Evolutionary conservation across 768 basidiomycete genomes (phyloP), one percentile per base, ranked within the genome.

Genomic region (Cyathus striatus): DNA sequence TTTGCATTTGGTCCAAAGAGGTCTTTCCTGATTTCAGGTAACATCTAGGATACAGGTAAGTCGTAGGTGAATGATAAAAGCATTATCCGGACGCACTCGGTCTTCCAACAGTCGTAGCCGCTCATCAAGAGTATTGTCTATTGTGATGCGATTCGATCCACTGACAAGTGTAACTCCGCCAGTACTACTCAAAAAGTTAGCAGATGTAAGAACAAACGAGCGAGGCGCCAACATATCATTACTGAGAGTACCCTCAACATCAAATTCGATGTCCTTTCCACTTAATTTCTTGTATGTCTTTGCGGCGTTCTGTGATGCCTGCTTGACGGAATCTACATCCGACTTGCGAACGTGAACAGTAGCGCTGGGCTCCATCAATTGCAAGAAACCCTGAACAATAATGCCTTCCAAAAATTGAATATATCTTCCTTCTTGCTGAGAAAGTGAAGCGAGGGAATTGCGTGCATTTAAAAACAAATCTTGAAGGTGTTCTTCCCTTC

Each of bases 121-220:
- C 62, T 97, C 93, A 53, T 95, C 94, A 40, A 99, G 70, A 2
- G 94, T 93, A 59, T 99, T 98, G 64, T 98, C 89, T 18, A 99
- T 75, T 17, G 81, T 86, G 61, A 97, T 97, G 40, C 90, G 79
- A 24, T 76, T 73, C 7, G 74, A 74, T 17, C 84, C 85, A 41
- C 78, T 87, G 12, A 76, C 57, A 14, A 97, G 76, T 54, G 83
- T 82, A 37, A 96, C 68, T 12, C 95, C 95, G 12, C 96, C 96
- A 44, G 93, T 79, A 49, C 90, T 90, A 47, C 23, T n/a, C 13
- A 37, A 32, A 38, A 22, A 9, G n/a, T 30, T 20, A 26, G 10
- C n/a, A 40, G 17, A 42, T 30, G 16, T 18, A 30, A 21, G n/a
- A 17, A 23, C 22, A 18, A 27, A 23, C 23, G 16, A 33, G 27